phyloP scores from a whole-genome alignment of 2,329 filamentous ascomycete genomes.

The Trichoderma sp. region DNA sequence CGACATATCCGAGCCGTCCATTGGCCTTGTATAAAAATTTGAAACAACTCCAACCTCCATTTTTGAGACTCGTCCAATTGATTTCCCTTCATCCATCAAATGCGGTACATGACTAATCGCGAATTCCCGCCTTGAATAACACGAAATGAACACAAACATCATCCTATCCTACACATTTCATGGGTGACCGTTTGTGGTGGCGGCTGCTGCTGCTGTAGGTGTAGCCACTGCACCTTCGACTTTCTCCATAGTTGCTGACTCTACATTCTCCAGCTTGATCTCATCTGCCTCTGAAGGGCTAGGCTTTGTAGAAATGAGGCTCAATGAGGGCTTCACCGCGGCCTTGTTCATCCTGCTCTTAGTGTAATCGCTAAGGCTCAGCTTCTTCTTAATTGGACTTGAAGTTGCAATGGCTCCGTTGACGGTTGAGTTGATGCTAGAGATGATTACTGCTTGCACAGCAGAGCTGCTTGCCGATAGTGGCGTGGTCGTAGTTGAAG shows the following conservation, averaged over 20 bases:
- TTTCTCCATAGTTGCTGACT: constrained; percentile 35
- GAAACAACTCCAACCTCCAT: constrained; percentile 31
- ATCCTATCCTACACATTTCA: constrained; percentile 28
- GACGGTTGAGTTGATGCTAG: constrained; percentile 41
- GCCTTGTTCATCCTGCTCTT: constrained; percentile 60
- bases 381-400: constrained; percentile 67
- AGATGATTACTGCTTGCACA: constrained; percentile 54
- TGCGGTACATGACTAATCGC: constrained; percentile 23
- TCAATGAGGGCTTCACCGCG: constrained; percentile 39
- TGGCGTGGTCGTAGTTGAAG: constrained; percentile 46
- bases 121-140: not conserved
- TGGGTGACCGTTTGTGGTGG: constrained; percentile 32
- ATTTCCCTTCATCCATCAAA: constrained; percentile 23
- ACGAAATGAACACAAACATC: constrained; percentile 29
- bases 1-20: not conserved
- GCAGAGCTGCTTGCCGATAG: constrained; percentile 47
- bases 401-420: constrained; percentile 51
- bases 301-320: constrained; percentile 34
- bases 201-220: constrained; percentile 26
- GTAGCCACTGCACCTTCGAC: constrained; percentile 30
- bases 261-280: constrained; percentile 40
- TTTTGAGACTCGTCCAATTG: constrained; percentile 30
- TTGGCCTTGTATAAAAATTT: constrained; percentile 20
- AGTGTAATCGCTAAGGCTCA: constrained; percentile 66
- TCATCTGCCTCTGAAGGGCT: constrained; percentile 40